A percentile compares a stretch with the other conserved stretches of the same genome.
phyloP scores from a whole-genome alignment of 345 rosid genomes.

The Bruguiera gymnorhiza region DNA sequence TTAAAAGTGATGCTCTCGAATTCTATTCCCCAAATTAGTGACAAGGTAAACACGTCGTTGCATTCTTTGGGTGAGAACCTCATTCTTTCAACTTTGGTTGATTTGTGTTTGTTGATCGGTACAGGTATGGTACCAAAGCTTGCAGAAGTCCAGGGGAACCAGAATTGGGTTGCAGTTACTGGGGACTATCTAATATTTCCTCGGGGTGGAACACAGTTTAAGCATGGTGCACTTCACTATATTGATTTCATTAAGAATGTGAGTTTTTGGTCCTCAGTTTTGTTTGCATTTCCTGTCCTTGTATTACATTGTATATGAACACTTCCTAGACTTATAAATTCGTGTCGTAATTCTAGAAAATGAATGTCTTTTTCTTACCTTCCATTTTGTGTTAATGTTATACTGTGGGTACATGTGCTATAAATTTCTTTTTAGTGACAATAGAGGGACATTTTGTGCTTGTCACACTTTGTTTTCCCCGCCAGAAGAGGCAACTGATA shows the following conservation, averaged over 20 bases:
- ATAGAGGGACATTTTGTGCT: too few species aligned
- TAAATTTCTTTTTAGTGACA: too few species aligned
- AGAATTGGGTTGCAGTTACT: conserved; percentile 90
- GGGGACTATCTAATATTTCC: conserved; percentile 97
- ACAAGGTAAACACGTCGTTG: conserved; percentile 48
- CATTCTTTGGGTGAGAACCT: background rate
- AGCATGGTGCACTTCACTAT: conserved; percentile 88
- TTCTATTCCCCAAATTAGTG: conserved; percentile 49
- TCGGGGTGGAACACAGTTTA: conserved; percentile 98
- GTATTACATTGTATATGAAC: background rate
- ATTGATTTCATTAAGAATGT: conserved; percentile 92
- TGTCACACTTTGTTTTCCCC: too few species aligned
- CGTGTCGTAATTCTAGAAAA: background rate
- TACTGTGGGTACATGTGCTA: too few species aligned
- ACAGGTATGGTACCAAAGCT: conserved; percentile 96
- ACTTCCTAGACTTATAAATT: background rate
- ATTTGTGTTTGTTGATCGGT: conserved; percentile 9
- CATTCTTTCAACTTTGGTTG: background rate
- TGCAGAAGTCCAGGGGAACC: conserved; percentile 85
- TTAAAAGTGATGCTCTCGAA: too few species aligned
- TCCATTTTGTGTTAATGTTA: too few species aligned
- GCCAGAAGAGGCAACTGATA: too few species aligned
- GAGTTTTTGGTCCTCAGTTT: background rate
- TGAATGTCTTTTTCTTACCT: too few species aligned
- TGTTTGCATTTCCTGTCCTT: background rate